Percentiles rank a stretch among this genome's conserved stretches.
phyloP scores from a whole-genome alignment of 345 rosid species.

The Gossypium thurberi region DNA sequence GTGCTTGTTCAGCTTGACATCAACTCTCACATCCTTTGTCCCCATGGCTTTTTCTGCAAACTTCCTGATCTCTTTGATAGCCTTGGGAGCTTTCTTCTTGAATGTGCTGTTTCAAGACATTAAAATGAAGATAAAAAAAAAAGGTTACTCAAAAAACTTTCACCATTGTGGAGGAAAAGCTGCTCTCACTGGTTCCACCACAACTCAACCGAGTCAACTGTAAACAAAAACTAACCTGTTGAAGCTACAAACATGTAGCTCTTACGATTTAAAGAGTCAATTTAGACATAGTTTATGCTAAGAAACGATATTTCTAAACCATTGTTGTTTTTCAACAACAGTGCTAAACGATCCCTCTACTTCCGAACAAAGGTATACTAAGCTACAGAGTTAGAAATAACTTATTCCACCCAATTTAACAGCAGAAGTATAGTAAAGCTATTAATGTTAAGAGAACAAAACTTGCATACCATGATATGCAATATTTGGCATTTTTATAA shows the following conservation, averaged over 20 bases:
- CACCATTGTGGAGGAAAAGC: too few species aligned
- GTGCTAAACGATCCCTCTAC: neutral
- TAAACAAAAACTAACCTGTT: too few species aligned
- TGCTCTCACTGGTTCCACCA: too few species aligned
- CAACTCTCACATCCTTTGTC: constrained; percentile 40
- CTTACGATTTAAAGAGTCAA: too few species aligned
- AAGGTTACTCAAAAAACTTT: neutral
- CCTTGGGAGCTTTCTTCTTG: constrained; percentile 70
- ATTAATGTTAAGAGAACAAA: neutral
- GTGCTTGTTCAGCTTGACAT: constrained; percentile 58
- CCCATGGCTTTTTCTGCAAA: constrained; percentile 57
- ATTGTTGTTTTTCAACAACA: too few species aligned
- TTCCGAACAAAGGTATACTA: neutral
- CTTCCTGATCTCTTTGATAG: constrained; percentile 64
- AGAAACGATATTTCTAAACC: too few species aligned
- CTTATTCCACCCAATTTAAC: neutral
- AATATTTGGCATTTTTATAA: neutral
- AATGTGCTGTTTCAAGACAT: constrained; percentile 39
- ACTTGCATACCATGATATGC: neutral
- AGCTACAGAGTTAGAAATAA: neutral
- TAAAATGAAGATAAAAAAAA: neutral
- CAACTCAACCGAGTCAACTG: neutral
- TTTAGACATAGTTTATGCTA: too few species aligned
- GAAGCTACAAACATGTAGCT: too few species aligned
- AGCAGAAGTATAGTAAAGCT: neutral